These are phyloP conservation scores for Neophaeococcomyces aloes DNA, from an alignment of 2,329 filamentous ascomycete genomes.

Conservation along the genomic window DNA sequence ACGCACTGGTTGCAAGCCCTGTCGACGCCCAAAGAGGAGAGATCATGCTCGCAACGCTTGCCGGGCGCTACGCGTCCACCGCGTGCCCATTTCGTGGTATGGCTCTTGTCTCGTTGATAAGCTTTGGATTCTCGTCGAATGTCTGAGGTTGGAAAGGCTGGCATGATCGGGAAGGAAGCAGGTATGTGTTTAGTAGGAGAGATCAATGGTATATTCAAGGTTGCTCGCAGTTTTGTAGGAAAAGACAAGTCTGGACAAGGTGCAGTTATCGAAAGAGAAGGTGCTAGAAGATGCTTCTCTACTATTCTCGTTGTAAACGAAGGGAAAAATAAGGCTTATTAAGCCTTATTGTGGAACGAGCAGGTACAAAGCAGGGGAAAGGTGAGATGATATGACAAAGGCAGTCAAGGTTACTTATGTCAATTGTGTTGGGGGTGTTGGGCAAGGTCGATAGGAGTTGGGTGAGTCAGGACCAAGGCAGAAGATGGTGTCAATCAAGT, in stretches of 20 bases:
- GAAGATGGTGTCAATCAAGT: constrained; percentile 1
- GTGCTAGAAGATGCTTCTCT: constrained; percentile 2
- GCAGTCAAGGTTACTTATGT: not conserved
- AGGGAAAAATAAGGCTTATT: not conserved
- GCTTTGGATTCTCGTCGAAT: constrained; percentile 45
- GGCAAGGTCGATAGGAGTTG: not conserved
- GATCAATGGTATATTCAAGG: too few species aligned
- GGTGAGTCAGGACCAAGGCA: constrained; percentile 7
- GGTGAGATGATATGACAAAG: not conserved
- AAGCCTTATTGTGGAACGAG: too few species aligned
- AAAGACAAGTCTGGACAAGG: not conserved
- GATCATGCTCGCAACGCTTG: constrained; percentile 7
- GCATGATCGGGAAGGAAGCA: constrained; percentile 18
- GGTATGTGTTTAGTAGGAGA: not conserved
- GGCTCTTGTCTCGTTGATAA: constrained; percentile 31
- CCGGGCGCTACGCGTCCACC: constrained; percentile 23
- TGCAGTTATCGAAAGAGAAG: constrained; percentile 5
- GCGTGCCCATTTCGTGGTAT: constrained; percentile 32
- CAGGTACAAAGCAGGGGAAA: not conserved
- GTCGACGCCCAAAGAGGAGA: constrained; percentile 9
- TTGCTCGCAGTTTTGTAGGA: not conserved
- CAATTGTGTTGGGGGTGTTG: not conserved
- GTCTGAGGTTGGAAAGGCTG: constrained; percentile 38
- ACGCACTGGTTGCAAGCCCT: constrained; percentile 20
- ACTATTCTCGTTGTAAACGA: not conserved